Conservation (phyloP, 139 green algal species). For the Asterochloris sp. region DNA sequence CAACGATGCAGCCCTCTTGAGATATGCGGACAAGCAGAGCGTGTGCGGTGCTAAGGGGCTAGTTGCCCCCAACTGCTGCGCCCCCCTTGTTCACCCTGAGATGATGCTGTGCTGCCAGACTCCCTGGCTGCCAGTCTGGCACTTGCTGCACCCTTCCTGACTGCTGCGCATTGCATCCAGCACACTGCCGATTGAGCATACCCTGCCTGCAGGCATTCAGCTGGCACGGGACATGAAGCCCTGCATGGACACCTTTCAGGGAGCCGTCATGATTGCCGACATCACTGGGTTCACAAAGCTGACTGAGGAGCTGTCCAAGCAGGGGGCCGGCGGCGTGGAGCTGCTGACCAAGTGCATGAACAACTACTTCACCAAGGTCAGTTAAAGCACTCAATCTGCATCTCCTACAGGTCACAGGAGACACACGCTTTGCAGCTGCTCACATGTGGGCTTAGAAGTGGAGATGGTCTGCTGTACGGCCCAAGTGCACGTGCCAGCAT, state of each 20-base stretch:
- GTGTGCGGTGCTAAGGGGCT: too few relatives aligned
- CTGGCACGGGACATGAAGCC: constrained; percentile 22
- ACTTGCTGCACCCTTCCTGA: too few relatives aligned
- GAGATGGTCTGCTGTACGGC: not conserved
- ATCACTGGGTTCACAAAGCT: constrained; percentile 82
- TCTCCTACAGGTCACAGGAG: not conserved
- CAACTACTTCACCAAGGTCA: constrained; percentile 70
- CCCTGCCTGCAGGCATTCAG: not conserved
- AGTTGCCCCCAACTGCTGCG: too few relatives aligned
- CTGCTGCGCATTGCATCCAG: too few relatives aligned
- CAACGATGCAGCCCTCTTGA: too few relatives aligned
- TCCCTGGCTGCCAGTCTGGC: too few relatives aligned
- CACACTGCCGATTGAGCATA: too few relatives aligned
- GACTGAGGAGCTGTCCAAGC: constrained; percentile 64
- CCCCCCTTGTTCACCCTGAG: too few relatives aligned
- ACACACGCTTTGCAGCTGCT: not conserved
- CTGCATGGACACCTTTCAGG: constrained; percentile 47
- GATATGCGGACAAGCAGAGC: too few relatives aligned
- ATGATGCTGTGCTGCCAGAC: too few relatives aligned
- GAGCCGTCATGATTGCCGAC: constrained; percentile 73
- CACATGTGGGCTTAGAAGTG: not conserved
- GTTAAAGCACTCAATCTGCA: not conserved
- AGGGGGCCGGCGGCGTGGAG: constrained; percentile 57
- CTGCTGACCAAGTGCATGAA: constrained; percentile 83
- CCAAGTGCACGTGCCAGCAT: too few relatives aligned